phyloP scores from a whole-genome alignment of 2,329 filamentous ascomycete species.

The Arthrobotrys pseudoclavata region DNA sequence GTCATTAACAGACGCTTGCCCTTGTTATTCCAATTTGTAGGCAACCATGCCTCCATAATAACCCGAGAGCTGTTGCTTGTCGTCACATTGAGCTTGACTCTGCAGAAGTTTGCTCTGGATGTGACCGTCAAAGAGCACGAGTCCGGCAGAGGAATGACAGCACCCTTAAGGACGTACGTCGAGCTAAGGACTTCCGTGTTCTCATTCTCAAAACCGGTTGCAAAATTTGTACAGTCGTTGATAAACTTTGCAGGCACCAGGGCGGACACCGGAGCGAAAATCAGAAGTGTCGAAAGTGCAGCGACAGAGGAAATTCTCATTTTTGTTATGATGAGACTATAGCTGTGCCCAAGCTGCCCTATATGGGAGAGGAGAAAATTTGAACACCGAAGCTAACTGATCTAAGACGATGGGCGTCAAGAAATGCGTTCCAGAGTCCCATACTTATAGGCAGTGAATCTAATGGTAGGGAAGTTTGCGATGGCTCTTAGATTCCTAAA shows the following conservation, averaged over 20 bases:
- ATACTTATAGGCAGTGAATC: neutral
- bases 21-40: slow-evolving; percentile 30
- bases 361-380: too few relatives aligned
- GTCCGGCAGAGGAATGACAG: slow-evolving; percentile 20
- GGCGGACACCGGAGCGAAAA: neutral
- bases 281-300: neutral
- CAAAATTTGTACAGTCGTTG: slow-evolving; percentile 15
- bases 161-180: slow-evolving; percentile 22
- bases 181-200: slow-evolving; percentile 23
- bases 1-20: slow-evolving; percentile 27
- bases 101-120: slow-evolving; percentile 26
- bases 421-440: neutral
- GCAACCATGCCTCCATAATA: slow-evolving; percentile 48
- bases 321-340: neutral
- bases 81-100: slow-evolving; percentile 22
- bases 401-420: neutral
- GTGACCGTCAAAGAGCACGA: neutral
- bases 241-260: neutral
- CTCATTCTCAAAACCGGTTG: slow-evolving; percentile 11
- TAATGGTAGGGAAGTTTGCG: neutral
- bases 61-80: slow-evolving; percentile 42
- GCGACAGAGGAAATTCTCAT: slow-evolving; percentile 3
- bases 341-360: neutral
- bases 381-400: neutral
- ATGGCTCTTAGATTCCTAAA: too few relatives aligned